A percentile compares a stretch with the other conserved stretches of the same genome.
Evolutionary conservation across 257 asterid genomes (phyloP).

Genomic region (Solanum gandarillasii): DNA sequence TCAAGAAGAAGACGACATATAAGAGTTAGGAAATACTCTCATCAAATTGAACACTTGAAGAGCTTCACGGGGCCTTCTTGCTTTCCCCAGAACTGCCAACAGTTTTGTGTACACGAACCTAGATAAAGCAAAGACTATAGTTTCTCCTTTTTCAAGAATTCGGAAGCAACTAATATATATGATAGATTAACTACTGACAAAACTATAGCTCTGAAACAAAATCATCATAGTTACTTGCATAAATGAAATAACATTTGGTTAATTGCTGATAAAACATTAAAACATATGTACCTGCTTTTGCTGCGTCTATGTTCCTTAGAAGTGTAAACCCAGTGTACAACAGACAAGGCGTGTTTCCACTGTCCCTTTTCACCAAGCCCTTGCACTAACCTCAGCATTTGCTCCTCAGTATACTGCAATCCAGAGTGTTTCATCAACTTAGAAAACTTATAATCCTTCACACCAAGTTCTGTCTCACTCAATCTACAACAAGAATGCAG

Average conservation of each 20-base stretch:
- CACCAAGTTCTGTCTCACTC: conserved; percentile 44
- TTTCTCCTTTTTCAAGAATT: not conserved
- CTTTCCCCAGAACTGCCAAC: conserved; percentile 69
- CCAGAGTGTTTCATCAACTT: conserved; percentile 72
- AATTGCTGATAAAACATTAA: not conserved
- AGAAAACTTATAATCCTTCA: conserved; percentile 73
- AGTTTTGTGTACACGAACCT: conserved; percentile 92
- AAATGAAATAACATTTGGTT: not conserved
- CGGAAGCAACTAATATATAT: not conserved
- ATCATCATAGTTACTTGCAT: not conserved
- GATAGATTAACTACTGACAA: not conserved
- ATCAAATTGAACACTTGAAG: conserved; percentile 65
- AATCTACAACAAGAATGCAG: conserved; percentile 24
- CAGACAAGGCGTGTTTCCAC: conserved; percentile 71
- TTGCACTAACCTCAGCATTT: conserved; percentile 72
- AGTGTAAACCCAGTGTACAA: conserved; percentile 76
- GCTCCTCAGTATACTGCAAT: conserved; percentile 74
- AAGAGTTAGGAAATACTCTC: conserved; percentile 46
- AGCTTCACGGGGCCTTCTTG: conserved; percentile 67
- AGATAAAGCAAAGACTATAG: conserved; percentile 4
- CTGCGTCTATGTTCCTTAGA: conserved; percentile 55
- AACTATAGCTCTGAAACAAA: not conserved
- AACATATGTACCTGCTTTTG: conserved; percentile 58
- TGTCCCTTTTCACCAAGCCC: conserved; percentile 72
- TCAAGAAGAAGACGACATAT: not conserved